A percentile compares a stretch with the other conserved stretches of the same genome.
Evolutionary conservation across 2,329 filamentous ascomycete species (phyloP).

Genomic region (Allantophomopsis cytisporea): DNA sequence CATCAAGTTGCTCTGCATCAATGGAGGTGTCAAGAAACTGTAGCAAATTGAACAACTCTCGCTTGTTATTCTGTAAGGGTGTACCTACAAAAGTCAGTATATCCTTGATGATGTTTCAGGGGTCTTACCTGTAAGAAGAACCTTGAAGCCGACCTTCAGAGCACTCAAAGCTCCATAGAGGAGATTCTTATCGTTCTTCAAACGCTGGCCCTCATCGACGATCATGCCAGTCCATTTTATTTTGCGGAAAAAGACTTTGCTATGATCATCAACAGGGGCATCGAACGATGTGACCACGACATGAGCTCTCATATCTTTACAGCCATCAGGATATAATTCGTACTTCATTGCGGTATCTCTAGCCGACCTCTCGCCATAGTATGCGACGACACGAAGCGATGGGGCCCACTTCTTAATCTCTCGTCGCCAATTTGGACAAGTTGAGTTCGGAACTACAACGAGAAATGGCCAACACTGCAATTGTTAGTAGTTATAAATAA

Average conservation of each 20-base stretch:
- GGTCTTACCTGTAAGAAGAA: constrained; percentile 58
- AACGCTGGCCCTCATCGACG: constrained; percentile 86
- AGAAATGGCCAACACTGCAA: constrained; percentile 80
- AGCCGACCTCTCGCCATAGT: constrained; percentile 65
- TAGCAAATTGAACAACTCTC: constrained; percentile 90
- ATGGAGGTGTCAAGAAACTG: constrained; percentile 72
- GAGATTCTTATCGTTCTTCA: constrained; percentile 84
- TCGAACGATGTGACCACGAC: constrained; percentile 94
- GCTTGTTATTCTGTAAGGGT: constrained; percentile 87
- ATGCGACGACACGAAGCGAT: constrained; percentile 75
- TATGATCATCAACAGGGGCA: constrained; percentile 62
- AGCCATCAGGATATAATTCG: constrained; percentile 65
- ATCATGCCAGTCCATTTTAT: constrained; percentile 80
- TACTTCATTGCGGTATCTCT: constrained; percentile 68
- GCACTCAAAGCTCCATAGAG: constrained; percentile 63
- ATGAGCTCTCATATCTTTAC: constrained; percentile 66
- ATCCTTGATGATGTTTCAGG: constrained; percentile 2
- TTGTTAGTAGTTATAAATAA: constrained; percentile 17
- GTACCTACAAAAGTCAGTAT: constrained; percentile 33
- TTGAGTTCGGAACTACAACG: constrained; percentile 86
- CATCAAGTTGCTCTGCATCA: constrained; percentile 61
- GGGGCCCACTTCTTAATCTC: constrained; percentile 94
- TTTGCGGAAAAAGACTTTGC: constrained; percentile 48
- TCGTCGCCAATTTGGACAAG: constrained; percentile 92
- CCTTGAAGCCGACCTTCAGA: constrained; percentile 68